These are phyloP conservation scores for Beverwykella pulmonaria DNA, from an alignment of 495 filamentous ascomycete species.

Conservation along the genomic window DNA sequence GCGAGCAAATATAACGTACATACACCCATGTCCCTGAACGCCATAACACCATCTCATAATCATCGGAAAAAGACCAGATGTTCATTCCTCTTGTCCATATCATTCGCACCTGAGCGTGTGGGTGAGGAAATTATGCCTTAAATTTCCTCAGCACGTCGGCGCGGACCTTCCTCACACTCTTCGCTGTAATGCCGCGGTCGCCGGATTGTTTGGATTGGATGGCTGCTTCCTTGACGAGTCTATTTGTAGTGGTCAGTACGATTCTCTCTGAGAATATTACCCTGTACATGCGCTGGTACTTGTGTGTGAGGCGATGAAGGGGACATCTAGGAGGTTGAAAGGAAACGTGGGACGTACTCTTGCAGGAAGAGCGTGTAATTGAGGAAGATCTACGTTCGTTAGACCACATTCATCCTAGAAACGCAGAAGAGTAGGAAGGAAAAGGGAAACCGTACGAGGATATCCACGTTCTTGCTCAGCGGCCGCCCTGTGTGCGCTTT, in stretches of 20 bases:
- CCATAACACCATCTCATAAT: too few species aligned
- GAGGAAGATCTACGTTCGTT: constrained; percentile 59
- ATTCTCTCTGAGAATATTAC: background rate
- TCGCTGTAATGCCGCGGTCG: constrained; percentile 71
- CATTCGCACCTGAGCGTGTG: background rate
- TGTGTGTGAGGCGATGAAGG: too few species aligned
- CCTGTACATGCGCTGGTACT: background rate
- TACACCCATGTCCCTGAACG: too few species aligned
- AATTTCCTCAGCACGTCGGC: constrained; percentile 52
- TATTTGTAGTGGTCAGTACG: constrained; percentile 50
- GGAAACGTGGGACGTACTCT: constrained; percentile 61
- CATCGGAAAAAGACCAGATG: too few species aligned
- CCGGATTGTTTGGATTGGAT: constrained; percentile 74
- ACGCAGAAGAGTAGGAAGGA: background rate
- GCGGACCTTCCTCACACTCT: constrained; percentile 59
- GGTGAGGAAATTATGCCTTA: constrained; percentile 10
- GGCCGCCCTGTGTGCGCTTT: constrained; percentile 83
- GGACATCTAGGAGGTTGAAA: background rate
- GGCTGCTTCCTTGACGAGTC: constrained; percentile 80
- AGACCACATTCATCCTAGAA: background rate
- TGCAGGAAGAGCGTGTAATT: constrained; percentile 91
- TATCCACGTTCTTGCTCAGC: constrained; percentile 83
- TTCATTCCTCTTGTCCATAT: background rate
- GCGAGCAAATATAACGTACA: too few species aligned
- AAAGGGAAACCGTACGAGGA: constrained; percentile 64